Conservation (phyloP, 441 rosid species). For the Populus hybrid region DNA sequence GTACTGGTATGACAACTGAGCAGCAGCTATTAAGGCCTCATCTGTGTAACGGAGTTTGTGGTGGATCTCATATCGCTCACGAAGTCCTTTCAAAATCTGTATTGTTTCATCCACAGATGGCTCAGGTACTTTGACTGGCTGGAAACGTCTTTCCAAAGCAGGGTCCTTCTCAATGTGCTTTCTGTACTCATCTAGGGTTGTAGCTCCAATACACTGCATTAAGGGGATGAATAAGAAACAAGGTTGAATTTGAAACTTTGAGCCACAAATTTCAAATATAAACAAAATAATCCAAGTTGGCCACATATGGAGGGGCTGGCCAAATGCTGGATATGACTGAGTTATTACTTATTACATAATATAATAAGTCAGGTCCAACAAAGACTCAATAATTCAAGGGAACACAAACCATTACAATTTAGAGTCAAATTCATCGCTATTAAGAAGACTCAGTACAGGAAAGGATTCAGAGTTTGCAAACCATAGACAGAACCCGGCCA, state of each 20-base stretch:
- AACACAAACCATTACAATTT: neutral
- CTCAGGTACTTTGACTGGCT: constrained; percentile 53
- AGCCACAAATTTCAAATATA: neutral
- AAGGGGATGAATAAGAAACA: constrained; percentile 1
- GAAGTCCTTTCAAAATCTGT: constrained; percentile 43
- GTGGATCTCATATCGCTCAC: constrained; percentile 46
- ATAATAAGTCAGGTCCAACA: neutral
- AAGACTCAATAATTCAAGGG: neutral
- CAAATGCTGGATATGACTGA: neutral
- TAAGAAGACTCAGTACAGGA: neutral
- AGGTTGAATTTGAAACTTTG: neutral
- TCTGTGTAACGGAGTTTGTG: constrained; percentile 55
- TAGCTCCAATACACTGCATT: constrained; percentile 59
- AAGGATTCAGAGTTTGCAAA: neutral
- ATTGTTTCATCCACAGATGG: constrained; percentile 53
- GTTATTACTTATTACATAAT: neutral
- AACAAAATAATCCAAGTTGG: neutral
- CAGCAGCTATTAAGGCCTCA: constrained; percentile 48
- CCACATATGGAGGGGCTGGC: neutral
- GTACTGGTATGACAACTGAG: constrained; percentile 50
- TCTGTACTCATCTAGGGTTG: constrained; percentile 56
- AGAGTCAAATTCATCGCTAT: neutral
- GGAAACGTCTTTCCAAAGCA: constrained; percentile 56
- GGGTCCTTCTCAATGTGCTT: constrained; percentile 59
- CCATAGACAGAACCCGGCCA: neutral